Base-by-base conservation (phyloP, 495 filamentous ascomycete genomes). In the Opeltia flavorubescens region DNA sequence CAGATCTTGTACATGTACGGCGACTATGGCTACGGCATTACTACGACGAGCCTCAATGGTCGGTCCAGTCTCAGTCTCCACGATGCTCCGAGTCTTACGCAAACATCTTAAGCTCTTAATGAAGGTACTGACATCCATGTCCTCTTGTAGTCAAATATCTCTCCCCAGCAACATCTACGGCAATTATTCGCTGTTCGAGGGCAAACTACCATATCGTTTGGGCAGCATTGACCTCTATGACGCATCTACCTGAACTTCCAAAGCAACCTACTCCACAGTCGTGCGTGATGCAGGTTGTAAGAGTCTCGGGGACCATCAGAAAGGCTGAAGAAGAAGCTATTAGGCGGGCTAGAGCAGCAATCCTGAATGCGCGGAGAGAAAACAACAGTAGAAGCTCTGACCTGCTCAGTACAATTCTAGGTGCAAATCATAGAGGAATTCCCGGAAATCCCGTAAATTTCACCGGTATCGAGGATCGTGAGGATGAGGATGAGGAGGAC, bases 281-380 rank as follows among this genome's bases (percentile, higher is more conserved):
- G 0, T 89, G 86, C 53, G 78, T 93, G 5, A 81, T 89, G 43
- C 78, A 83, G 41, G 89, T 96, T n/a, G 73, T 95, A 13, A 72
- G 83, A 46, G 86, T 95, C n/a, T 86, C 82, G 48, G 91, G 91
- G 18, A 98, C 93, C 8, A 93, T 98, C 55, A 77, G 77, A 50
- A 95, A 94, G 66, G 81, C 81, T 2, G 86, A 95, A 69, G 81
- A 91, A 60, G 88, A 89, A 60, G 86, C 82, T 29, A 80, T 95
- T 56, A 71, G 77, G 18, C 71, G 85, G 49, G 84, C 86, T 33
- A 77, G 78, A 53, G 67, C 70, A 42, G 75, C 83, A 56, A 80
- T 94, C 48, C 66, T 81, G 45, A 72, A 76, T 34, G 74, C 78
- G 5, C 67, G 72, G 53, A 69, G 66, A 11, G 57, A 58, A 24